These are phyloP conservation scores for Pestalotiopsis sp. DNA, from an alignment of 2,329 filamentous ascomycete species.

Conservation along the genomic window DNA sequence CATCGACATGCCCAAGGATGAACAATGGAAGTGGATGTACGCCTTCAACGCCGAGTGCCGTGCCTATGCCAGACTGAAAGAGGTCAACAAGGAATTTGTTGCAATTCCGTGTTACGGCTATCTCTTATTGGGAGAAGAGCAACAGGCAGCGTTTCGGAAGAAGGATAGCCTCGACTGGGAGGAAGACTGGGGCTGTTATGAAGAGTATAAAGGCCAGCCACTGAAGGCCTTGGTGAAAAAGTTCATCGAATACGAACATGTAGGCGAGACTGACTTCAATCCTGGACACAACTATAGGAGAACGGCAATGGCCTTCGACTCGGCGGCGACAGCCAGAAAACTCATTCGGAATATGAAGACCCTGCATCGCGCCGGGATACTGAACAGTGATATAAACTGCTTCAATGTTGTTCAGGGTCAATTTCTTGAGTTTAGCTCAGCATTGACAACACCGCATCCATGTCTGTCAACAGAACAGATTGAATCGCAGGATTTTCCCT, in stretches of 20 bases:
- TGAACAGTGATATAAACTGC: not conserved
- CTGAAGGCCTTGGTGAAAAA: not conserved
- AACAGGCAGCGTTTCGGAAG: not conserved
- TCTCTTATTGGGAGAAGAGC: not conserved
- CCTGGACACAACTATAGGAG: not conserved
- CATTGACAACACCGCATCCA: conserved; percentile 13
- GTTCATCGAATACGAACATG: not conserved
- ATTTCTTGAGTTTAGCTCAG: conserved; percentile 14
- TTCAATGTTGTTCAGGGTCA: conserved; percentile 3
- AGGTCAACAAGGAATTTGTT: conserved; percentile 6
- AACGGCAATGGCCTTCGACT: not conserved
- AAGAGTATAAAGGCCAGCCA: not conserved
- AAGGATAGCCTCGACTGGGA: conserved; percentile 7
- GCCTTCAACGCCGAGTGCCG: conserved; percentile 13
- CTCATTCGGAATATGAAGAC: not conserved
- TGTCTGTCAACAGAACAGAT: not conserved
- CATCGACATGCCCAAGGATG: not conserved
- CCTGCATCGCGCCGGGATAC: not conserved
- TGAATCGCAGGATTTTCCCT: not conserved
- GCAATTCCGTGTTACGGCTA: conserved; percentile 9
- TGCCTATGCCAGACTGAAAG: conserved; percentile 10
- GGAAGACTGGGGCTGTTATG: conserved; percentile 10
- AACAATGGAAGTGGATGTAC: conserved; percentile 5
- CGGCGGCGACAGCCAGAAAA: not conserved
- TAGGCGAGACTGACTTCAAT: not conserved